These are phyloP conservation scores for Xylaria sp. DNA, from an alignment of 2,329 filamentous ascomycete genomes.

Conservation along the genomic window DNA sequence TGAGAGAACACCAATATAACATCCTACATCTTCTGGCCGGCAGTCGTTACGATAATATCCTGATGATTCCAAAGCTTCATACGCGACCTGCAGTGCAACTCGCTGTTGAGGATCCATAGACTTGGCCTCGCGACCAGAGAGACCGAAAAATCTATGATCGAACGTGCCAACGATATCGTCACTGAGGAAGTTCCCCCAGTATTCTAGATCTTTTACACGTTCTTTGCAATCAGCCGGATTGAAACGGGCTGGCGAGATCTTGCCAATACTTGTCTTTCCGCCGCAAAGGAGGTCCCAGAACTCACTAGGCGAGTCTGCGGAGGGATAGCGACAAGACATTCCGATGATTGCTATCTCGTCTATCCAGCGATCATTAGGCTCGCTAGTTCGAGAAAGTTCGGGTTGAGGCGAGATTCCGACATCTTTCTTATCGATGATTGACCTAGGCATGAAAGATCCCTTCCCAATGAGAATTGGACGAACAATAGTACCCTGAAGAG, in stretches of 20 bases:
- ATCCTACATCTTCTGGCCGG: slow-evolving; percentile 1
- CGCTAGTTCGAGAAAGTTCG: not conserved
- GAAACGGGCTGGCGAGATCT: slow-evolving; percentile 14
- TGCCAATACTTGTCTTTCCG: slow-evolving; percentile 11
- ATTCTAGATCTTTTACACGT: slow-evolving; percentile 7
- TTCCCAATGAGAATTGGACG: slow-evolving; percentile 6
- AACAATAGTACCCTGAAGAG: not conserved
- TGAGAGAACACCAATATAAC: slow-evolving; percentile 9
- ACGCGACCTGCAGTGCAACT: slow-evolving; percentile 12
- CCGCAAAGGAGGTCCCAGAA: slow-evolving; percentile 16
- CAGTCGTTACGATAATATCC: slow-evolving; percentile 8
- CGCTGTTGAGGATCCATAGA: slow-evolving; percentile 20
- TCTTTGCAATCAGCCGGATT: slow-evolving; percentile 7
- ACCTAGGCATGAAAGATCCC: slow-evolving; percentile 11
- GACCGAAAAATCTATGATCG: slow-evolving; percentile 23
- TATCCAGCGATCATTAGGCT: slow-evolving; percentile 8
- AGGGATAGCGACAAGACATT: slow-evolving; percentile 22
- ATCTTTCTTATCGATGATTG: not conserved
- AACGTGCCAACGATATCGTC: slow-evolving; percentile 15
- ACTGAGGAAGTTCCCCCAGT: slow-evolving; percentile 20
- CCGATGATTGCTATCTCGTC: slow-evolving; percentile 22
- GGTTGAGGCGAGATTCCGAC: not conserved
- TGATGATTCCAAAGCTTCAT: slow-evolving; percentile 21
- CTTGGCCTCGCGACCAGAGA: slow-evolving; percentile 2
- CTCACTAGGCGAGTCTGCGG: slow-evolving; percentile 11